Base-by-base conservation (phyloP, 164 flowering plant genomes). In the Nymphaea colorata region DNA sequence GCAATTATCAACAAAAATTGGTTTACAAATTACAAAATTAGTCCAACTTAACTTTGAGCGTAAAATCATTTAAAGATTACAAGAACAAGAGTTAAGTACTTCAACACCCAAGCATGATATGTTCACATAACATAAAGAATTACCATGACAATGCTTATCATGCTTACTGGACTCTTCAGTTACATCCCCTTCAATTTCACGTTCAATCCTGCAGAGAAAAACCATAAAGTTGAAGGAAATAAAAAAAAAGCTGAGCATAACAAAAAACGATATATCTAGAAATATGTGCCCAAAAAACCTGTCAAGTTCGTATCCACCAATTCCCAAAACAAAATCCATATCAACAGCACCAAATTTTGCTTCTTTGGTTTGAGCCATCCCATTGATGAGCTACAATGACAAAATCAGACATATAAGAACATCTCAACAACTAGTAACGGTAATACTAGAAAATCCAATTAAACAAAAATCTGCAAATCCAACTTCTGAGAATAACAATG, bases 241-340 rank as follows among this genome's bases (percentile, higher is more conserved):
- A 2, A 61, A 8, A 61, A 2, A 61, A 4, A 61, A 61, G 16
- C 17, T 61, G 8, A 7, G 0, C 64, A 61, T 4, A 2, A n/a
- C 10, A 55, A 55, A 55, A 55, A 16, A 55, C 3, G 6, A 61
- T 6, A 5, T 17, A 61, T 61, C 64, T n/a, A 61, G 64, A 61
- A 4, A n/a, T 7, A 4, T 7, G 8, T n/a, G 6, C 25, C 41
- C 36, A 25, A 61, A 61, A 11, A n/a, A 89, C 98, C 96, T 91
- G 65, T 91, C 93, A 67, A 90, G 91, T 88, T 94, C 98, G 77
- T 94, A 94, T 71, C 98, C 98, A 59, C 98, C 98, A 18, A 94
- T 83, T 66, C 98, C 98, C 59, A 94, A 70, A 70, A 94, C 97
- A 75, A 91, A 94, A 77, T 90, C 96, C 79, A 94, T 76, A 75